Evolutionary conservation across 2,329 filamentous ascomycete species (phyloP), one percentile per base, ranked within the genome.

Genomic region (Fusarium citri): DNA sequence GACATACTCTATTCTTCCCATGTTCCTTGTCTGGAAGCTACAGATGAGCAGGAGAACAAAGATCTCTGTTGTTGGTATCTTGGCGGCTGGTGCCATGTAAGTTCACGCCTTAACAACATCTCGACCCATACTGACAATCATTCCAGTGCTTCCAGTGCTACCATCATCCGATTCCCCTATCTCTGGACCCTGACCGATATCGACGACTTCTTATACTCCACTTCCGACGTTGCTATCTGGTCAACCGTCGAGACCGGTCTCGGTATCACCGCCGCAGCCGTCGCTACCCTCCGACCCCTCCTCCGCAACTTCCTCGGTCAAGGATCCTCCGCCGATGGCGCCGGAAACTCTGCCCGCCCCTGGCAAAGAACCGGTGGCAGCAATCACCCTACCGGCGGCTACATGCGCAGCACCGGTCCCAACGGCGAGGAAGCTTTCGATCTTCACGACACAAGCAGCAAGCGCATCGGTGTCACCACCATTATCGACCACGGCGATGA

Each of bases 211-310:
- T 78, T 83, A 12, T 84, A 80, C 76, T 77, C 80, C 40, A 81
- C 80, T 20, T 77, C 80, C 22, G 81, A 82, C 49, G 74, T 84
- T 8, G 81, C 81, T 20, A 80, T 84, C 58, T 84, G 82, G 82
- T 83, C 80, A 2, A 83, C 83, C 22, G 77, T 83, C 40, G 82
- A 84, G 66, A 80, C 79, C 7, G 81, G 81, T 7, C 78, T 83
- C 40, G 82, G 79, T 31, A 81, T 84, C 42, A 79, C 77, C 2
- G 80, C 82, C 10, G 77, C 80, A 8, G 78, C 74, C 1, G 55
- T 81, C 3, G 82, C 82, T 8, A 83, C 82, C 2, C 78, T 83
- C 11, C 26, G 62, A 14, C 62, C 62, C 2, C 62, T 65, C 0
- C 53, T 65, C 1, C 62, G 62, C 12, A 65, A 18, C 26, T 65